Evolutionary conservation across 441 rosid species (phyloP).

Genomic region (Breynia disticha): DNA sequence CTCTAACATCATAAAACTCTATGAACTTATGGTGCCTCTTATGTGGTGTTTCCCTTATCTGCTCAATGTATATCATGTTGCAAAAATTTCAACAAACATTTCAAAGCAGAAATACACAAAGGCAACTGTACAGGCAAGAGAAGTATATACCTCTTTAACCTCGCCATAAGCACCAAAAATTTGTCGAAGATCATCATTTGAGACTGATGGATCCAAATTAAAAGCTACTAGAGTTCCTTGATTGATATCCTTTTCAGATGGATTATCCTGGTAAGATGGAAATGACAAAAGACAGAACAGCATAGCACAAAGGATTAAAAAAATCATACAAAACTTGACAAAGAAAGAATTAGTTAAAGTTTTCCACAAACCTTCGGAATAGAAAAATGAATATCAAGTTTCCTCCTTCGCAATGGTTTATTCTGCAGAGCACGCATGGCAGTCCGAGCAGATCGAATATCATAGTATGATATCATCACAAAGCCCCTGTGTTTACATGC

Average conservation of each 20-base stretch:
- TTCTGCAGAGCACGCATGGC: conserved; percentile 95
- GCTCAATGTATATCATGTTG: conserved; percentile 9
- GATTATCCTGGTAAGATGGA: conserved; percentile 60
- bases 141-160: conserved; percentile 79
- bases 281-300: background rate
- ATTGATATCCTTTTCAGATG: conserved; percentile 96
- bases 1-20: conserved; percentile 91
- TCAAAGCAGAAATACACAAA: background rate
- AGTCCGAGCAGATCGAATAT: conserved; percentile 91
- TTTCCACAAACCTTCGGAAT: conserved; percentile 78
- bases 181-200: conserved; percentile 83
- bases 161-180: conserved; percentile 96
- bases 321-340: background rate
- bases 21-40: conserved; percentile 97
- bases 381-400: conserved; percentile 96
- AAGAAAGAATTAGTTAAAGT: background rate
- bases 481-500: conserved; percentile 99
- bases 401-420: conserved; percentile 86
- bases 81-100: background rate
- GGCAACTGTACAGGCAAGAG: background rate
- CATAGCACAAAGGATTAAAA: background rate
- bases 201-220: conserved; percentile 92
- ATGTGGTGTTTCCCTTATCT: conserved; percentile 99
- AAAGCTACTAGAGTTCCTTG: conserved; percentile 96
- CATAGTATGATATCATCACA: conserved; percentile 98